Evolutionary conservation across 495 filamentous ascomycete genomes (phyloP).

Genomic region (Penicillium ochrochloron): DNA sequence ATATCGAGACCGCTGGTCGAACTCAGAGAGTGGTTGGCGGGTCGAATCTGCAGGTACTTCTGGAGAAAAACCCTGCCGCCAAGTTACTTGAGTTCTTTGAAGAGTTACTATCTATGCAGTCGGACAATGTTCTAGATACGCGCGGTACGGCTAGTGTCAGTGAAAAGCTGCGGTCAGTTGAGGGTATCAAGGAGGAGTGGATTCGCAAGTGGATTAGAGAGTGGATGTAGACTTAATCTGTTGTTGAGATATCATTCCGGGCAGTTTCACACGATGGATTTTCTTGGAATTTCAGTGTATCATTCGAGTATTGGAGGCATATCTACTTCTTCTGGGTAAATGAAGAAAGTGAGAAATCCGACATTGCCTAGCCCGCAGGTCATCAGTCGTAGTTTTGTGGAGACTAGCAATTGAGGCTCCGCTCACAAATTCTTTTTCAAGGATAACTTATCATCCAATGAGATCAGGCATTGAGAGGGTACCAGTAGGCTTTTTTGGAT

Average conservation of each 20-base stretch:
- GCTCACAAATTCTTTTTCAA: too few relatives aligned
- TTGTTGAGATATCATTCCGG: background rate
- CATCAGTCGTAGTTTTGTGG: too few relatives aligned
- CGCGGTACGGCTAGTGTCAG: constrained; percentile 19
- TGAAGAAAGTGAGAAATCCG: too few relatives aligned
- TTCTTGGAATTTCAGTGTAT: too few relatives aligned
- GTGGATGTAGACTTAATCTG: constrained; percentile 18
- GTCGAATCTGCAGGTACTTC: constrained; percentile 11
- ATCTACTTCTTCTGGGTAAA: background rate
- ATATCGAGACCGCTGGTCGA: constrained; percentile 11
- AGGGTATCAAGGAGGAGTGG: constrained; percentile 29
- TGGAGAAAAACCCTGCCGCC: constrained; percentile 31
- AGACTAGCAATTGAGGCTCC: too few relatives aligned
- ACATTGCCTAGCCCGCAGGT: too few relatives aligned
- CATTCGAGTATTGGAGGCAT: background rate
- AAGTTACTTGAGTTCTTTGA: constrained; percentile 37
- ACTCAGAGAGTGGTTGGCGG: constrained; percentile 2
- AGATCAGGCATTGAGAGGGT: too few relatives aligned
- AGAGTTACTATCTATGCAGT: background rate
- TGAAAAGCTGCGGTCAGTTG: constrained; percentile 21
- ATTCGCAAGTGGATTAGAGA: constrained; percentile 35
- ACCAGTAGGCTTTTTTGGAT: too few relatives aligned
- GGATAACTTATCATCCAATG: too few relatives aligned
- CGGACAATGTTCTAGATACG: constrained; percentile 21
- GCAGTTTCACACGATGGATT: too few relatives aligned